Evolutionary conservation across 1,284 basidiomycete species (phyloP), one percentile per base, ranked within the genome.

Genomic region (Mycena sp.): DNA sequence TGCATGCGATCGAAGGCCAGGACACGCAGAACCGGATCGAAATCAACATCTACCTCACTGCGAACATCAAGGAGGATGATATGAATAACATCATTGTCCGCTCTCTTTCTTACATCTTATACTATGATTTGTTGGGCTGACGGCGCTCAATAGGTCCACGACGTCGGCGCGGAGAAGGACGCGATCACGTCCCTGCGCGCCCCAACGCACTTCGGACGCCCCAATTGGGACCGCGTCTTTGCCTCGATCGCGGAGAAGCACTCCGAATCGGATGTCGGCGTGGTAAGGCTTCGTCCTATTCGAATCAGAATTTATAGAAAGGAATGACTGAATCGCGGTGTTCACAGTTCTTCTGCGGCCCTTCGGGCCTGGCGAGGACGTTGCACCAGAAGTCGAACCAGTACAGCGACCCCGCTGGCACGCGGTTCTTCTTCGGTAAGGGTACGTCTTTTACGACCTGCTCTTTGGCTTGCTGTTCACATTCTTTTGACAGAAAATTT

Each of bases 181-280:
- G 90, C 94, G 6, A 91, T 97, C 75, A 95, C 94, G 14, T 86
- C 87, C 1, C 81, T 96, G 9, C 85, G 93, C 32, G 90, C 94
- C 0, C 95, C 95, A 0, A 97, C 95, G 16, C 94, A 96, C 79
- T 97, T 92, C 74, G 95, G 94, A 25, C 80, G 95, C 58, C 94
- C 94, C 19, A 95, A 96, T 76, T 96, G 95, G 95, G 91, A 94
- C 72, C 82, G 86, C 38, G 90, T 94, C n/a, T 96, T 95, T 77
- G 75, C 83, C 48, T 89, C 88, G 17, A 86, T 96, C 58, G 83
- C 81, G 2, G 87, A 91, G 72, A 91, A 90, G 74, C 94, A 96
- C 72, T 86, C 90, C 0, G 89, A 93, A 69, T 93, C 93, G 3
- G 93, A 95, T 71, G 89, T 94, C 57, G 94, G 94, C 53, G 92